Percentiles rank a stretch among this genome's conserved stretches.
phyloP scores from a whole-genome alignment of 768 basidiomycete genomes.

The Tylopilus plumbeoviolaceoides region DNA sequence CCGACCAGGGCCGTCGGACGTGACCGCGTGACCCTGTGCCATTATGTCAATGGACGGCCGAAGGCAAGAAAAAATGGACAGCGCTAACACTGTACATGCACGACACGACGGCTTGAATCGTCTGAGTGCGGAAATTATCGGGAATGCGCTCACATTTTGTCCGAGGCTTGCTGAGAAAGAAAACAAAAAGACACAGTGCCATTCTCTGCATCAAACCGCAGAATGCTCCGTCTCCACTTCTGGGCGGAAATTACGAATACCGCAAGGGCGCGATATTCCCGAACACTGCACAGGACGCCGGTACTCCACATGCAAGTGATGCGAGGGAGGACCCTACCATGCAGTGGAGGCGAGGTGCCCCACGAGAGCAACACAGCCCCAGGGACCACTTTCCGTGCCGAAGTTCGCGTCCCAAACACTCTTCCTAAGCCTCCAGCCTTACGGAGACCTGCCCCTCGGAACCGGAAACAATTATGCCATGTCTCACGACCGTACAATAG shows the following conservation, averaged over 20 bases:
- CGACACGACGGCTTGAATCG: not conserved
- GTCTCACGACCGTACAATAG: slow-evolving; percentile 6
- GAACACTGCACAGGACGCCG: not conserved
- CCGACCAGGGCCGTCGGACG: too few species aligned
- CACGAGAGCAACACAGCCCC: slow-evolving; percentile 10
- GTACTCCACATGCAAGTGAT: slow-evolving; percentile 4
- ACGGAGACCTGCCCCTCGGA: slow-evolving; percentile 21
- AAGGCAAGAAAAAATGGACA: not conserved
- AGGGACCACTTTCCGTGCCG: slow-evolving; percentile 1
- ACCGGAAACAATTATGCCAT: slow-evolving; percentile 11
- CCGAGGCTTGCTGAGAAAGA: slow-evolving; percentile 4
- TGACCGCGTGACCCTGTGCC: not conserved
- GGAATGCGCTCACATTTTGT: not conserved
- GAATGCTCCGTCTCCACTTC: not conserved
- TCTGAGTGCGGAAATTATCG: slow-evolving; percentile 9
- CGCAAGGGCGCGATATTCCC: slow-evolving; percentile 11
- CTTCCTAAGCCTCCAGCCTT: slow-evolving; percentile 2
- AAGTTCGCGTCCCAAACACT: slow-evolving; percentile 2
- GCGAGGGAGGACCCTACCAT: slow-evolving; percentile 12
- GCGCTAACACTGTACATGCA: not conserved
- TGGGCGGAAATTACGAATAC: slow-evolving; percentile 23
- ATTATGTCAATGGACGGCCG: not conserved
- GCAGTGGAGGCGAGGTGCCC: slow-evolving; percentile 18
- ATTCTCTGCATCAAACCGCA: slow-evolving; percentile 4
- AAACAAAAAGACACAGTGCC: slow-evolving; percentile 3